A percentile compares a stretch with the other conserved stretches of the same genome.
phyloP scores from a whole-genome alignment of 2,329 filamentous ascomycete species.

The Aspergillus ibericus region DNA sequence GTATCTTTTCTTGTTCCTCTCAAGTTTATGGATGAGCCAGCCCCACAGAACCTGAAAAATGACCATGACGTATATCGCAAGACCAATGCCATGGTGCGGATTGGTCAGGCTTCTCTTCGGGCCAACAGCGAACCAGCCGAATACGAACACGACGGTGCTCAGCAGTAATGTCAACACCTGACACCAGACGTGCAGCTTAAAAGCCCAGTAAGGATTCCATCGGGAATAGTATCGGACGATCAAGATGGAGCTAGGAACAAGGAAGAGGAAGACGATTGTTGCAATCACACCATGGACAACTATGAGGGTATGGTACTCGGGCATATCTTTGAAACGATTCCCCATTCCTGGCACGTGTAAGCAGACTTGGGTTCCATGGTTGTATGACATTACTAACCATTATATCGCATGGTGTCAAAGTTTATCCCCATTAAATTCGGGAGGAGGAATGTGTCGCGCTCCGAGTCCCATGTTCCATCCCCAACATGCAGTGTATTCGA shows the following conservation, averaged over 20 bases:
- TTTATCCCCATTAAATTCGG: slow-evolving; percentile 65
- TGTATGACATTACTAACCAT: slow-evolving; percentile 50
- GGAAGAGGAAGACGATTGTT: slow-evolving; percentile 60
- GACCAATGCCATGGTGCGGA: slow-evolving; percentile 66
- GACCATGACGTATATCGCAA: slow-evolving; percentile 63
- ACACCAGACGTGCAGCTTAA: slow-evolving; percentile 63
- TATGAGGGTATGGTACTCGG: slow-evolving; percentile 59
- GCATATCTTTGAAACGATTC: slow-evolving; percentile 62
- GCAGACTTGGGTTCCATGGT: neutral
- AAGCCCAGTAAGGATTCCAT: slow-evolving; percentile 53
- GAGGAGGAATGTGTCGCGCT: slow-evolving; percentile 62
- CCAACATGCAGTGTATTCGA: slow-evolving; percentile 64
- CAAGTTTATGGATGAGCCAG: slow-evolving; percentile 55
- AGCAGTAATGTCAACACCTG: slow-evolving; percentile 62
- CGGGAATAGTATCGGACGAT: slow-evolving; percentile 61
- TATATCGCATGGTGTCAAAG: slow-evolving; percentile 67
- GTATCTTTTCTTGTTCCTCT: slow-evolving; percentile 54
- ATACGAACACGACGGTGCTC: slow-evolving; percentile 61
- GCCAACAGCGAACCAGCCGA: slow-evolving; percentile 66
- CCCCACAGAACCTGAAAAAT: slow-evolving; percentile 61
- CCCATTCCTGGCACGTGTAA: slow-evolving; percentile 57
- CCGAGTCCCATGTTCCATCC: slow-evolving; percentile 66
- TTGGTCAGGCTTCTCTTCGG: slow-evolving; percentile 61
- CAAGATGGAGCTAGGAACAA: slow-evolving; percentile 61
- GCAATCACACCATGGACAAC: slow-evolving; percentile 61